Evolutionary conservation across 2,329 filamentous ascomycete genomes (phyloP), one percentile per base, ranked within the genome.

Genomic region (Sarocladiaceae sp.): DNA sequence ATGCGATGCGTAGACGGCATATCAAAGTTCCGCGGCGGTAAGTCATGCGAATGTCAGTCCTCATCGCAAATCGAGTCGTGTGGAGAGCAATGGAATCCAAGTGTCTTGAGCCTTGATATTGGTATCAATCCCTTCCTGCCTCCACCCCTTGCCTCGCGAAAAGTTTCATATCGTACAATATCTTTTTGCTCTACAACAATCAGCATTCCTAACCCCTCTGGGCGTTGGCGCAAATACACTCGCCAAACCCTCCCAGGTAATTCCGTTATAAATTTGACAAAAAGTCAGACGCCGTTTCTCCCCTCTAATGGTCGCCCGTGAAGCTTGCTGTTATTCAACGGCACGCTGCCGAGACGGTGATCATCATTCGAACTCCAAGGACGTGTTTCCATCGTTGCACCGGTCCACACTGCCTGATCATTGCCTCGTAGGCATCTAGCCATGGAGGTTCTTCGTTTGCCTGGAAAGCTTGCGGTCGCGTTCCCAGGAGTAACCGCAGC

Each of bases 401-500:
- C 35, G 15, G 17, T n/a, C 17, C 22, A 5, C 4, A n/a, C 15
- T 4, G 15, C 10, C 15, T 22, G 3, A 23, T 23, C 40, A 15
- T n/a, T 28, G 13, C 13, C 13, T 7, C 15, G 22, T n/a, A 31
- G 23, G 26, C 17, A 67, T 63, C 52, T 65, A 57, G 51, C 67
- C 53, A 59, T 73, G 66, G 48, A 72, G 60, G 55, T 72, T 71
- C 63, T 69, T 69, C 39, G 64, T 72, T 56, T 71, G 71, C 22
- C 70, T 67, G 8, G 93, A 92, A 1, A 96, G 77, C 58, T 86
- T 85, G 69, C 89, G 87, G 68, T 95, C 89, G 52, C 90, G 86
- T 70, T 97, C 93, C 66, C 88, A 97, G 18, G 93, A 72, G 60
- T 92, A 86, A 53, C 91, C 93, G 66, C 93, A 97, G 66, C 96